Base-by-base conservation (phyloP, 2,329 filamentous ascomycete genomes). In the Penicillium sp. region DNA sequence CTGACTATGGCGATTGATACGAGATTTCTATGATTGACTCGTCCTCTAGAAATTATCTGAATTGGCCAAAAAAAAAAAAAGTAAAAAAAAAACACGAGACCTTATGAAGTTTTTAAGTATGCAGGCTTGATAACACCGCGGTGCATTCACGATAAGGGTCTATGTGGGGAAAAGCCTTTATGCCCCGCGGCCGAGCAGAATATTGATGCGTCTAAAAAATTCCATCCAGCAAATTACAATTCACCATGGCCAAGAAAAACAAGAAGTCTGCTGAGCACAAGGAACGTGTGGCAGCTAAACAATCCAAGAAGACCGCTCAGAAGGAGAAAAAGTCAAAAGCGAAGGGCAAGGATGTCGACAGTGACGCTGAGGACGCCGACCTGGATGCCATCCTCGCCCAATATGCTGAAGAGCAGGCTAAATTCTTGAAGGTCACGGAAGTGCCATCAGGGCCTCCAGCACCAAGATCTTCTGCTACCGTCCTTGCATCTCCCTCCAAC, bases 351-450 rank as follows among this genome's bases (percentile, higher is more conserved):
- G 81, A 92, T 75, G 89, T 90, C 30, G 93, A 93, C 75, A 94
- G 91, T 73, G 94, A 97, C 75, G 91, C 85, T 52, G 94, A 98
- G 75, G 93, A 97, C 70, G 88, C 95, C 14, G 95, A 98, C 77
- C 85, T 99, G 40, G 95, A 99, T 73, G 89, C 89, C 49, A 93
- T 99, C 48, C 87, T 99, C 30, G 93, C 94, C 49, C 92, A 96
- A 76, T 98, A 96, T 78, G 91, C 91, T 68, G 91, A 91, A 74
- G 90, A 93, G 78, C 95, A 99, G 80, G 94, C 96, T 72, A 90
- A 91, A 72, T 97, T 96, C 73, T 86, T 95, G 70, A 97, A 97
- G 78, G 87, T 99, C 70, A 97, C 94, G 4, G 95, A 99, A 80
- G 84, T 86, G 2, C 81, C 89, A 26, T 85, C 84, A 46, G 85